These are phyloP conservation scores for Blakeslea trispora DNA, from an alignment of 371 early-diverging fungal genomes.

Conservation along the genomic window DNA sequence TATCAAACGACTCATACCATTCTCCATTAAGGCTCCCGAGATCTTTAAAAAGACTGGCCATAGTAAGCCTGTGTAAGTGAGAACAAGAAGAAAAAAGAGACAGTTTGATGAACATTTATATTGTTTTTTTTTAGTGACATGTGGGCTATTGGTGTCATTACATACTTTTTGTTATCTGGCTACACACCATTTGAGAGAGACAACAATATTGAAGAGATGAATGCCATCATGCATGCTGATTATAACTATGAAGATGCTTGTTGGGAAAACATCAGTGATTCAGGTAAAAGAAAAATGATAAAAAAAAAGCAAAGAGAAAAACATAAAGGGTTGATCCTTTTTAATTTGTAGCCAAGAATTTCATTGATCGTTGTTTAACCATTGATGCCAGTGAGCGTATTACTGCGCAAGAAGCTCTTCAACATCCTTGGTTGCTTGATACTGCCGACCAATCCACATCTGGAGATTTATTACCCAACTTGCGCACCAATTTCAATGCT, in stretches of 20 bases:
- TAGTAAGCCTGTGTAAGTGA: slow-evolving; percentile 65
- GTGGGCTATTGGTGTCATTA: slow-evolving; percentile 94
- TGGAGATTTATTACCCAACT: slow-evolving; percentile 70
- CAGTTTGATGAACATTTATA: neutral
- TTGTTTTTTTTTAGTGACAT: slow-evolving; percentile 59
- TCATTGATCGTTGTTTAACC: slow-evolving; percentile 74
- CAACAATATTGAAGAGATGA: slow-evolving; percentile 60
- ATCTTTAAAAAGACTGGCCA: slow-evolving; percentile 72
- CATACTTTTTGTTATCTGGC: slow-evolving; percentile 88
- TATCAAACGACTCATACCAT: neutral
- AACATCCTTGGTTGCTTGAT: slow-evolving; percentile 70
- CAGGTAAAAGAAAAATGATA: slow-evolving; percentile 23
- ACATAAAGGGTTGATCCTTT: too few species aligned
- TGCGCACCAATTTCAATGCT: slow-evolving; percentile 83
- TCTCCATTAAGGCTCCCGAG: slow-evolving; percentile 73
- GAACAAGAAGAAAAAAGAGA: neutral
- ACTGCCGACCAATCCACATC: slow-evolving; percentile 31
- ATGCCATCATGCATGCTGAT: slow-evolving; percentile 73
- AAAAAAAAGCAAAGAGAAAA: neutral
- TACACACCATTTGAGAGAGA: slow-evolving; percentile 88
- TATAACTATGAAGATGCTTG: slow-evolving; percentile 81
- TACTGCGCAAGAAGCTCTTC: slow-evolving; percentile 75
- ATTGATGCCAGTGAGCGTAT: slow-evolving; percentile 74
- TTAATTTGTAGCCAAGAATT: slow-evolving; percentile 89
- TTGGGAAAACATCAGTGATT: slow-evolving; percentile 63